phyloP scores from a whole-genome alignment of 495 filamentous ascomycete species.

The Cetradonia linearis region DNA sequence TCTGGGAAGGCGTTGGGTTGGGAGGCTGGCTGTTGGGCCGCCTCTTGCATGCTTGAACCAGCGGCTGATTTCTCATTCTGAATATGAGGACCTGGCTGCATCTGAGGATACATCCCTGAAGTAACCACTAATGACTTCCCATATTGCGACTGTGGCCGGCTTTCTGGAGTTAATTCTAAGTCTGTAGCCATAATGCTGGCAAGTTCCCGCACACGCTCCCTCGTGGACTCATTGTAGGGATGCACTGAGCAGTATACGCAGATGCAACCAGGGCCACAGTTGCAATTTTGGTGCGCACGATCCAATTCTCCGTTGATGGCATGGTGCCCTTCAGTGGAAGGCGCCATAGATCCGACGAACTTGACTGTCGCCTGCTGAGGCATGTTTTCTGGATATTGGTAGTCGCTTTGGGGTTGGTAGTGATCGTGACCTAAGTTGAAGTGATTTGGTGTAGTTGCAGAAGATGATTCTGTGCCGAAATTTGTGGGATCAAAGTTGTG shows the following conservation, averaged over 20 bases:
- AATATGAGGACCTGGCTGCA: neutral
- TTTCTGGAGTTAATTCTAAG: neutral
- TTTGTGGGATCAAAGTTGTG: neutral
- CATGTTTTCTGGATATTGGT: neutral
- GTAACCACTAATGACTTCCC: neutral
- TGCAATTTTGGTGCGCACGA: conserved; percentile 40
- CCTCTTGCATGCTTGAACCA: neutral
- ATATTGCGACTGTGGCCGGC: conserved; percentile 1
- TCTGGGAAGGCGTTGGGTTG: neutral
- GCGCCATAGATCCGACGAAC: neutral
- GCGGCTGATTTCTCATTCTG: neutral
- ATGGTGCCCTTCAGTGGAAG: neutral
- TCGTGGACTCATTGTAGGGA: conserved; percentile 64
- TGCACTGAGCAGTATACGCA: conserved; percentile 61
- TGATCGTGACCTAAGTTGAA: neutral
- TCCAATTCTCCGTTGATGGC: neutral
- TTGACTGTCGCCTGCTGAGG: neutral
- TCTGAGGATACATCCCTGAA: neutral
- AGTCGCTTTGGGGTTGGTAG: neutral
- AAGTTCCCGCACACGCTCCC: conserved; percentile 50
- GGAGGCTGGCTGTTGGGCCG: neutral
- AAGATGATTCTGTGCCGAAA: neutral
- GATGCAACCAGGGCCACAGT: conserved; percentile 56
- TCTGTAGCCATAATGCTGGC: conserved; percentile 11
- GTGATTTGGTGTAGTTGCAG: neutral